Percentiles rank a stretch among this genome's conserved stretches.
phyloP scores from a whole-genome alignment of 805 yeast species.

The Nakazawaea wyomingensis region DNA sequence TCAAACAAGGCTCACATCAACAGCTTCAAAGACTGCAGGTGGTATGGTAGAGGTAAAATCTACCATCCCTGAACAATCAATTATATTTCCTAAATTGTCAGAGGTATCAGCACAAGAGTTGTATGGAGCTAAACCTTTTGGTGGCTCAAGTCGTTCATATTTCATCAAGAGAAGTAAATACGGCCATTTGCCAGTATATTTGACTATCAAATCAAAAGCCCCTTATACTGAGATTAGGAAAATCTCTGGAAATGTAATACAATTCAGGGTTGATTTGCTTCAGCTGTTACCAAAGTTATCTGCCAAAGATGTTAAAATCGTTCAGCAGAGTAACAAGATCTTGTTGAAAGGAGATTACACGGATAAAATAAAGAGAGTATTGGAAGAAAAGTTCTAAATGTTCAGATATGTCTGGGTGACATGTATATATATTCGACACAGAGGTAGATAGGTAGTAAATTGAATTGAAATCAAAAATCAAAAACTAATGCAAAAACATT shows the following conservation, averaged over 20 bases:
- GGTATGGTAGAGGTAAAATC: constrained; percentile 7
- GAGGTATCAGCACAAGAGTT: constrained; percentile 21
- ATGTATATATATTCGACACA: not conserved
- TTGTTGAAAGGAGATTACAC: constrained; percentile 45
- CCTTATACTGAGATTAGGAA: constrained; percentile 70
- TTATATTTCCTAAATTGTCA: constrained; percentile 22
- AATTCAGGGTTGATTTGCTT: constrained; percentile 63
- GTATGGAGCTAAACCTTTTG: constrained; percentile 17
- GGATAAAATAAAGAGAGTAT: constrained; percentile 28
- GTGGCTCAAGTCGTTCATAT: constrained; percentile 34
- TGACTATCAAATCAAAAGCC: constrained; percentile 56
- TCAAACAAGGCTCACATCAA: constrained; percentile 18
- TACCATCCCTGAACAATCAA: not conserved
- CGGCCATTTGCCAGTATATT: constrained; percentile 80
- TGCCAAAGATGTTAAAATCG: constrained; percentile 38
- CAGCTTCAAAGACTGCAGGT: constrained; percentile 2
- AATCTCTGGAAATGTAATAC: constrained; percentile 61
- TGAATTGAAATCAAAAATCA: too few relatives aligned
- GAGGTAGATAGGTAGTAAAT: too few relatives aligned
- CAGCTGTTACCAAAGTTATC: constrained; percentile 42
- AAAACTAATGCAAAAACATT: too few relatives aligned
- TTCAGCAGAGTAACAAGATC: constrained; percentile 48
- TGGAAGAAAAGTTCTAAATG: constrained; percentile 26
- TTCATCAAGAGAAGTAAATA: constrained; percentile 44
- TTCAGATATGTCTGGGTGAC: not conserved